A percentile compares a stretch with the other conserved stretches of the same genome.
These are phyloP conservation scores for Oryza coarctata DNA, from an alignment of 176 grass and related monocot species.

Conservation along the genomic window DNA sequence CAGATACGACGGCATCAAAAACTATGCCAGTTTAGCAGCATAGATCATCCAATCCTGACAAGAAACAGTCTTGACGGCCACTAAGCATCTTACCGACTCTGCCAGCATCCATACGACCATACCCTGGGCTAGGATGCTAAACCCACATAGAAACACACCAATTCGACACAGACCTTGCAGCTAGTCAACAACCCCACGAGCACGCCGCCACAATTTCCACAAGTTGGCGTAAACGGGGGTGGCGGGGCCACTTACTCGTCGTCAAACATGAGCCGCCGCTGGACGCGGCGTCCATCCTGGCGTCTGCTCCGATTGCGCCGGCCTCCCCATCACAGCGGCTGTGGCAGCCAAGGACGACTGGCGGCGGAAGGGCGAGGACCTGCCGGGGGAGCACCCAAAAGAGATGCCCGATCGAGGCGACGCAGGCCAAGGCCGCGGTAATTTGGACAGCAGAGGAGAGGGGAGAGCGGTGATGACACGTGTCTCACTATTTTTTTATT, in stretches of 20 bases:
- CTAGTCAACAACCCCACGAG: background rate
- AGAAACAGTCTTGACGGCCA: background rate
- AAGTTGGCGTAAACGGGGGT: background rate
- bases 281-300: slow-evolving; percentile 71
- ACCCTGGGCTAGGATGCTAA: background rate
- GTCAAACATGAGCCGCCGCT: slow-evolving; percentile 90
- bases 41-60: background rate
- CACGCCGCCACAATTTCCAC: background rate
- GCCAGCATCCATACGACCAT: background rate
- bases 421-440: no score
- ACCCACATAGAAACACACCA: background rate
- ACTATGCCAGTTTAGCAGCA: background rate
- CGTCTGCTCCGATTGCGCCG: slow-evolving; percentile 36
- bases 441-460: no score
- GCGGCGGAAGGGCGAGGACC: slow-evolving; percentile 19
- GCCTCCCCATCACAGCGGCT: slow-evolving; percentile 45
- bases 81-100: background rate
- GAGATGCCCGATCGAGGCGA: no score
- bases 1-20: no score
- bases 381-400: background rate
- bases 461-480: no score
- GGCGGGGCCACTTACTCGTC: slow-evolving; percentile 57
- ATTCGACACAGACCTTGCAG: background rate
- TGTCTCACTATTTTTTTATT: no score
- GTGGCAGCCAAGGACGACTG: slow-evolving; percentile 19